Evolutionary conservation across 2,329 filamentous ascomycete genomes (phyloP), one percentile per base, ranked within the genome.

Genomic region (Fusarium incarnatum): DNA sequence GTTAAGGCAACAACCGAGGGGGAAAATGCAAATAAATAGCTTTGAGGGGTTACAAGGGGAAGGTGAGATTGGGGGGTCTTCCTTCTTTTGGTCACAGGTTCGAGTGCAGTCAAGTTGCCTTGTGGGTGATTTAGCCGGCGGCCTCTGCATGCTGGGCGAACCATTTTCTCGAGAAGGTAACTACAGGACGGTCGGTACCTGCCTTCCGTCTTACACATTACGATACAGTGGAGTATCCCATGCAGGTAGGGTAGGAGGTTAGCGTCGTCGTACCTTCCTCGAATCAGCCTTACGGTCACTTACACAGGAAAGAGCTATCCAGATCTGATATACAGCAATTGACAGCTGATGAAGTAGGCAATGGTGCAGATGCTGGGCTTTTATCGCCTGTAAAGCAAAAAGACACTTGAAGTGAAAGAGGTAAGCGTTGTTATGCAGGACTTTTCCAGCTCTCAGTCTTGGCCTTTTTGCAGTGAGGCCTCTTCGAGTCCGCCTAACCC

Each of bases 111-210:
- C 25, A 18, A 41, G 56, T 44, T 67, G 63, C 62, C 64, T 67
- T 45, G 42, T 20, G 22, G 41, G 46, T 22, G 49, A 53, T n/a
- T n/a, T n/a, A 44, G 37, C 27, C 22, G 47, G 47, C 44, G 53
- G 61, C 53, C 45, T 64, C 63, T 64, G n/a, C 23, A 49, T 28
- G 27, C 13, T 49, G 30, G 37, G 62, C 63, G 63, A 55, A 66
- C 62, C 62, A 60, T 34, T 48, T n/a, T 23, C 34, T 18, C 6
- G 23, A 20, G 40, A 40, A 25, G 13, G 46, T 34, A 32, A 34
- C 18, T 48, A n/a, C 34, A n/a, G 18, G 30, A 32, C 30, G 30
- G 30, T 32, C 30, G 30, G 30, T 32, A 32, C 30, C 30, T 32
- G 30, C 18, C 22, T n/a, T 42, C 23, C 34, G 49, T 22, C 49